Evolutionary conservation across 2,329 filamentous ascomycete species (phyloP).

Genomic region (Talaromyces sp.): DNA sequence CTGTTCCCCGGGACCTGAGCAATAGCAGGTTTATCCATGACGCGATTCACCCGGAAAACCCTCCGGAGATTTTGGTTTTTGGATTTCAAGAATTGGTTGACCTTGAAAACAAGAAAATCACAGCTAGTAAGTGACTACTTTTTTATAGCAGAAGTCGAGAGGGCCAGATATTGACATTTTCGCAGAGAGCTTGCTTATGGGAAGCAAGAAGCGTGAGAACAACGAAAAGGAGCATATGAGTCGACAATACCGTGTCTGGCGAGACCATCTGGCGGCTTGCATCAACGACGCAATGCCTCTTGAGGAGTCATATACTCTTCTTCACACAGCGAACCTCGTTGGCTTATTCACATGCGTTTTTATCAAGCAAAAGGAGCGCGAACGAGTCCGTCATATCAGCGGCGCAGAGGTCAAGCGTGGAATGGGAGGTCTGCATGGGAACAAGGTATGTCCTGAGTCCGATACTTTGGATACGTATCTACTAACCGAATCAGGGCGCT

Average conservation of each 20-base stretch:
- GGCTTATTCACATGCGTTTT: slow-evolving; percentile 96
- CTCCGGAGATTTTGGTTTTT: slow-evolving; percentile 88
- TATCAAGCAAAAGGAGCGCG: slow-evolving; percentile 72
- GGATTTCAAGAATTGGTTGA: slow-evolving; percentile 99
- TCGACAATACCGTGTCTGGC: slow-evolving; percentile 94
- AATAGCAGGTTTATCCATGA: slow-evolving; percentile 77
- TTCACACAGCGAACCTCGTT: slow-evolving; percentile 86
- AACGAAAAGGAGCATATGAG: slow-evolving; percentile 81
- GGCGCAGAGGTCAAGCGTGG: slow-evolving; percentile 87
- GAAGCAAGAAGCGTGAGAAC: slow-evolving; percentile 74
- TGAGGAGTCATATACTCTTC: slow-evolving; percentile 71
- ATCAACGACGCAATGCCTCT: slow-evolving; percentile 78
- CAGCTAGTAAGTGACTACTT: slow-evolving; percentile 61
- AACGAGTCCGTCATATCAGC: slow-evolving; percentile 70
- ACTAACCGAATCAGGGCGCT: slow-evolving; percentile 55
- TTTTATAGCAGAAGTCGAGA: background rate
- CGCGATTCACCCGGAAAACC: slow-evolving; percentile 67
- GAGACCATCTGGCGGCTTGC: slow-evolving; percentile 76
- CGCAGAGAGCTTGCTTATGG: slow-evolving; percentile 74
- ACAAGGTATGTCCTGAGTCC: slow-evolving; percentile 57
- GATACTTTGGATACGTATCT: background rate
- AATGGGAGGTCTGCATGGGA: slow-evolving; percentile 91
- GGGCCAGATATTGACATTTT: background rate
- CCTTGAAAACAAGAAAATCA: slow-evolving; percentile 93
- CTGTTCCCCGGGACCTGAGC: slow-evolving; percentile 76